Base-by-base conservation (phyloP, 352 stramenopile species). In the Phytophthora pistaciae region DNA sequence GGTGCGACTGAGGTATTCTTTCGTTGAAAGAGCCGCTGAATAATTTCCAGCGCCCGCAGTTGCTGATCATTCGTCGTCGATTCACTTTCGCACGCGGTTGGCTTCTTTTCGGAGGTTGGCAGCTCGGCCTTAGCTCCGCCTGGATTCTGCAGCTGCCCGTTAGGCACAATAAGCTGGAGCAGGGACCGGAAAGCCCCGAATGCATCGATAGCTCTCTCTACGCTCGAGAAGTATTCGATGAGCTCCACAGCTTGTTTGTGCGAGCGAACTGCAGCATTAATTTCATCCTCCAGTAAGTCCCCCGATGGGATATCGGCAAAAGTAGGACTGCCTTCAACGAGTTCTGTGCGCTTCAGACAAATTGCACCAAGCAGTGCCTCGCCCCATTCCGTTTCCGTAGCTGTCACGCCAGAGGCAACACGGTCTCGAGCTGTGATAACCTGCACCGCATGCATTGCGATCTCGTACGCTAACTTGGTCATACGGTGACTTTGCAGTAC, bases 81-180 rank as follows among this genome's bases (percentile, higher is more conserved):
- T 48, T 59, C 64, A 55, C 36, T 68, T n/a, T 64, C 61, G 29
- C 48, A 44, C 38, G 31, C 20, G 13, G 40, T 53, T 20, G 38
- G 23, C 44, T 1, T 27, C 29, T 21, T 65, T 5, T 65, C 57
- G 21, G 23, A 42, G 16, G 13, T 6, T 36, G 58, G 29, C 9
- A 38, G n/a, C 1, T 65, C 59, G 1, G 27, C 29, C 20, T 58
- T 73, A 14, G 42, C 5, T 21, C 56, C 60, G 20, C 66, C 58
- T 2, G 72, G 57, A 48, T 58, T 75, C 2, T 71, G 69, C 1
- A 86, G 49, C 36, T 83, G 72, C 0, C 84, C 84, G 16, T 91
- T 91, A 1, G 84, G 72, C 16, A 90, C 75, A 25, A 91, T 64
- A 10, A 91, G 74, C 60, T 89, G 82, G 3, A 91, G 53, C 1